Evolutionary conservation across 2,329 filamentous ascomycete genomes (phyloP).

Genomic region (Magnaporthiopsis incrustans): DNA sequence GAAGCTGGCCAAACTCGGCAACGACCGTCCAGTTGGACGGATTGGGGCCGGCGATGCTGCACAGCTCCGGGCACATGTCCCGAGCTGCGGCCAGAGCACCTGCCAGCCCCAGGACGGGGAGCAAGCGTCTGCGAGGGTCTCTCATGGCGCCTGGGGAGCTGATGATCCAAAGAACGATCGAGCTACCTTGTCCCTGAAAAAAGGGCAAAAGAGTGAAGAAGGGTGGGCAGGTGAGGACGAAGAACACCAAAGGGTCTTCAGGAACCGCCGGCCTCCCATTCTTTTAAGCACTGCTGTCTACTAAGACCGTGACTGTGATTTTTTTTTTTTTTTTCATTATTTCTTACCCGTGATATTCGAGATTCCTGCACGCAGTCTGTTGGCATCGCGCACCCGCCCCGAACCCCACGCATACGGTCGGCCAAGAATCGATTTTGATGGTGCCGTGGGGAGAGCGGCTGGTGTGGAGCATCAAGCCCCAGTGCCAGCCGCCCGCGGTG

Average conservation of each 20-base stretch:
- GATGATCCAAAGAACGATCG: no score
- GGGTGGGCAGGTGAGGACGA: not conserved
- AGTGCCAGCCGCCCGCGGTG: no score
- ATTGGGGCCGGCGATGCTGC: conserved; percentile 5
- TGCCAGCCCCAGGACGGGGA: conserved; percentile 5
- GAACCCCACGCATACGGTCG: no score
- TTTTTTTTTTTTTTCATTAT: not conserved
- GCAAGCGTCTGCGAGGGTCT: not conserved
- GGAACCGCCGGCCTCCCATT: not conserved
- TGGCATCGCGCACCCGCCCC: no score
- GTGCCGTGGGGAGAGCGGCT: no score
- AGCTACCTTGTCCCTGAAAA: not conserved
- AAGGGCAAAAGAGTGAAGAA: not conserved
- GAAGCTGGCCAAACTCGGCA: conserved; percentile 8
- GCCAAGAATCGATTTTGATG: no score
- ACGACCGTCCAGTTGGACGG: conserved; percentile 10
- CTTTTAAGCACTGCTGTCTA: not conserved
- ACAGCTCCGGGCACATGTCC: conserved; percentile 9
- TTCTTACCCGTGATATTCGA: not conserved
- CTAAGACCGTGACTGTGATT: no score
- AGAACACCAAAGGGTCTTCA: not conserved
- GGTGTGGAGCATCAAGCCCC: no score
- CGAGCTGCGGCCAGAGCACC: conserved; percentile 2
- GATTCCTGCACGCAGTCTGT: no score
- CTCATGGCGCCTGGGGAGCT: not conserved